Base-by-base conservation (phyloP, 352 stramenopile genomes). In the Elongisporangium senticosum region DNA sequence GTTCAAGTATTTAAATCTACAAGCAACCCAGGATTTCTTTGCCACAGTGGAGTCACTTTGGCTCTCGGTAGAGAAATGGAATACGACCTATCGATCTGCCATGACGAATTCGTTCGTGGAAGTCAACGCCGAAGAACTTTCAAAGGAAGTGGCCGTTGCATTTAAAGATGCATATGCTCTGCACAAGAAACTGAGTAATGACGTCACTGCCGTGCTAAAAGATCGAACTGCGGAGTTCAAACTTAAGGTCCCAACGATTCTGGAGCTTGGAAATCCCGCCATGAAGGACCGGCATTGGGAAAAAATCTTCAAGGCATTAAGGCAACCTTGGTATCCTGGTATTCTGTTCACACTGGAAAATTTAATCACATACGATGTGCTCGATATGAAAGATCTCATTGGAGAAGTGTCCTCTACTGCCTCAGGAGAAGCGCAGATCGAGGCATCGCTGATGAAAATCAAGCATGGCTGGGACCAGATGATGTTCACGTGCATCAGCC, bases 271-370 rank as follows among this genome's bases (percentile, higher is more conserved):
- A 5, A 97, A 96, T 51, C 83, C 87, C 0, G 70, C 77, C 7
- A 94, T 98, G 70, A 97, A 98, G 71, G 90, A 97, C 50, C 87
- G 94, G 1, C 95, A 98, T 70, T 98, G 95, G 95, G 86, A 97
- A 56, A 90, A 94, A 64, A 97, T 98, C 28, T 97, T 97, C 67
- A 93, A 97, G 61, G 77, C 85, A 11, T 61, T 96, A 21, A 77
- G 87, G 5, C 86, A 96, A 60, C 83, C 86, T 20, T 96, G 84
- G 80, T 95, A 96, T 56, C 86, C 87, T 20, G 89, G 90, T 0
- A 93, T 96, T 56, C 49, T 86, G 20, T 97, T 97, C 53, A 95
- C 83, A 15, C 72, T 97, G 2, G 86, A 95, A 47, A 94, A 96
- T 56, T 67, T 97, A 0, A 86, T 97, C 14, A 68, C 84, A 23